phyloP scores from a whole-genome alignment of 1,139 yeast species.

The Saccharomycopsis crataegensis region DNA sequence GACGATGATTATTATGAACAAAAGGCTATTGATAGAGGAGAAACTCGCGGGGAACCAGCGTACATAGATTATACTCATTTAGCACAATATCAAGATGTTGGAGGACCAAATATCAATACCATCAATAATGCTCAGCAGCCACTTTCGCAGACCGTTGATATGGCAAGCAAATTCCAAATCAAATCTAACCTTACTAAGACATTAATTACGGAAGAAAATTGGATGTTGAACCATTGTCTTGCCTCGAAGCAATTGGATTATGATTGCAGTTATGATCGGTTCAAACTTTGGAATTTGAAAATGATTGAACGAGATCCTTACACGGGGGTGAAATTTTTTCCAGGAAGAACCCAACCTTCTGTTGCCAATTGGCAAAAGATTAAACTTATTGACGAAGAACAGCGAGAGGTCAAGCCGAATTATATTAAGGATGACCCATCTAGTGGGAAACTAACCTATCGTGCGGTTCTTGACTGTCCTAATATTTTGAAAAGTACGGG shows the following conservation, averaged over 20 bases:
- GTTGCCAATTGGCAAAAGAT: constrained; percentile 32
- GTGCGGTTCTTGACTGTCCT: constrained; percentile 43
- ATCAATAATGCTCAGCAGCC: neutral
- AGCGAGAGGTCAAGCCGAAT: neutral
- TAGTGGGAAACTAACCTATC: constrained; percentile 36
- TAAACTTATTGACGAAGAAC: constrained; percentile 18
- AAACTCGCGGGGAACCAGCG: constrained; percentile 69
- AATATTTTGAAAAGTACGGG: constrained; percentile 53
- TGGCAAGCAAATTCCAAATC: constrained; percentile 8
- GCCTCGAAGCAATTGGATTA: constrained; percentile 63
- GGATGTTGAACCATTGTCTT: constrained; percentile 82
- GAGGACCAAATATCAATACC: neutral
- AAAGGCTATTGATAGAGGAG: constrained; percentile 62
- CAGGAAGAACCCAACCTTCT: constrained; percentile 69
- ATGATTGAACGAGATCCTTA: constrained; percentile 63
- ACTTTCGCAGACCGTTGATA: neutral
- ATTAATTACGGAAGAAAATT: constrained; percentile 52
- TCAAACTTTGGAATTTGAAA: constrained; percentile 45
- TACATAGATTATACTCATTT: constrained; percentile 29
- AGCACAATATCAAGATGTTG: neutral
- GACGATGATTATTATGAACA: constrained; percentile 87
- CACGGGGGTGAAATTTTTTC: constrained; percentile 71
- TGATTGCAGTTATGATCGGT: constrained; percentile 52
- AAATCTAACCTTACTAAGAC: constrained; percentile 16
- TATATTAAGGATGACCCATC: constrained; percentile 22